A percentile compares a stretch with the other conserved stretches of the same genome.
These are phyloP conservation scores for Botrytis deweyae DNA, from an alignment of 2,329 filamentous ascomycete genomes.

Conservation along the genomic window DNA sequence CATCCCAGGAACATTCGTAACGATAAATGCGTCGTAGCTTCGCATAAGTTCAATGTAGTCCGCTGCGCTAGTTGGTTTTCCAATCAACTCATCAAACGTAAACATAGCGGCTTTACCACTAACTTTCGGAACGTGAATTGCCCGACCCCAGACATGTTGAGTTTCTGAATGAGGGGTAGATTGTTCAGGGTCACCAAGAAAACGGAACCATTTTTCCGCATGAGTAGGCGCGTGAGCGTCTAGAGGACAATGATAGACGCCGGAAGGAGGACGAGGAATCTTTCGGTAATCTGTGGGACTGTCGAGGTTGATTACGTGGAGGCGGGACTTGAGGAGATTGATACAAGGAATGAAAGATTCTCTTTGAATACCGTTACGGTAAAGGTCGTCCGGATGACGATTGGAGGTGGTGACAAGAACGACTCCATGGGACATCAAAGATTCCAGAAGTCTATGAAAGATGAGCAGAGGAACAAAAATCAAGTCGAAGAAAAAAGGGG, in stretches of 20 bases:
- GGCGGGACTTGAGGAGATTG: slow-evolving; percentile 77
- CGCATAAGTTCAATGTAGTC: slow-evolving; percentile 92
- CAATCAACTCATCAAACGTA: slow-evolving; percentile 89
- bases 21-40: slow-evolving; percentile 87
- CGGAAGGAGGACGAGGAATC: slow-evolving; percentile 87
- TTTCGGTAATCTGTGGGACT: slow-evolving; percentile 96
- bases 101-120: slow-evolving; percentile 89
- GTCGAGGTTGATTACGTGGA: slow-evolving; percentile 91
- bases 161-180: slow-evolving; percentile 74
- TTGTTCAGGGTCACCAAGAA: slow-evolving; percentile 71
- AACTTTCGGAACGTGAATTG: slow-evolving; percentile 82
- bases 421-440: slow-evolving; percentile 93
- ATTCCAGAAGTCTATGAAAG: slow-evolving; percentile 67
- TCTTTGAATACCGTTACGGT: slow-evolving; percentile 96
- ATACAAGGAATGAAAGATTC: slow-evolving; percentile 96
- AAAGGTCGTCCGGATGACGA: slow-evolving; percentile 91
- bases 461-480: slow-evolving; percentile 14
- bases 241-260: slow-evolving; percentile 89
- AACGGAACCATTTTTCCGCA: slow-evolving; percentile 92
- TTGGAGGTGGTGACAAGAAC: slow-evolving; percentile 96
- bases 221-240: slow-evolving; percentile 75
- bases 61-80: slow-evolving; percentile 82
- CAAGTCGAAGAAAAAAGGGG: neutral
- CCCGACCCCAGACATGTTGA: slow-evolving; percentile 88
- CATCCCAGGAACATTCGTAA: slow-evolving; percentile 92